These are phyloP conservation scores for Aspergillus cristatus DNA, from an alignment of 495 filamentous ascomycete genomes.

Conservation along the genomic window DNA sequence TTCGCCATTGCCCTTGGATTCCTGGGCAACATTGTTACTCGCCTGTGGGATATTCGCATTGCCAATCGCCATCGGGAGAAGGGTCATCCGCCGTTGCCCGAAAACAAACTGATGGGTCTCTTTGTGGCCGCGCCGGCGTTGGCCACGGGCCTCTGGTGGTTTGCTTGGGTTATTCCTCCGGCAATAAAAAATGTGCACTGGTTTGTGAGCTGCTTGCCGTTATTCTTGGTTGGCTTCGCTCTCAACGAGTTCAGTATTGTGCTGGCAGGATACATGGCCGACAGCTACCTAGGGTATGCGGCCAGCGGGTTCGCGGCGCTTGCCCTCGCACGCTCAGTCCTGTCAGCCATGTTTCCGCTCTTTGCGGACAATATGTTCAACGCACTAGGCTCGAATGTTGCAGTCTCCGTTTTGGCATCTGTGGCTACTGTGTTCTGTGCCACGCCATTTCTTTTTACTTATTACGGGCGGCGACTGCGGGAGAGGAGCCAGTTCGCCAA, in stretches of 20 bases:
- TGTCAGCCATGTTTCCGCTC: slow-evolving; percentile 38
- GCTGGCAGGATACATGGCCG: slow-evolving; percentile 43
- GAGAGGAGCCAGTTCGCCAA: slow-evolving; percentile 38
- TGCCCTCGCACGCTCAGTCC: slow-evolving; percentile 32
- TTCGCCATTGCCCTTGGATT: slow-evolving; percentile 37
- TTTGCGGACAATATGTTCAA: slow-evolving; percentile 37
- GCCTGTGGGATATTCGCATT: slow-evolving; percentile 32
- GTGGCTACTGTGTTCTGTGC: slow-evolving; percentile 37
- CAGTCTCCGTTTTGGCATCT: slow-evolving; percentile 33
- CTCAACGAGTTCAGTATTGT: slow-evolving; percentile 41
- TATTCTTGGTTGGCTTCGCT: slow-evolving; percentile 40
- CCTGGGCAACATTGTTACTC: slow-evolving; percentile 29
- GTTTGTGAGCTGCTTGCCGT: slow-evolving; percentile 31
- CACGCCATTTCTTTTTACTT: slow-evolving; percentile 33
- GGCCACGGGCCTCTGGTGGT: slow-evolving; percentile 40
- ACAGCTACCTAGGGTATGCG: slow-evolving; percentile 43
- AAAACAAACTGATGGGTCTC: slow-evolving; percentile 43
- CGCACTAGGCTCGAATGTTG: slow-evolving; percentile 33
- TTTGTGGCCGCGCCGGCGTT: slow-evolving; percentile 36
- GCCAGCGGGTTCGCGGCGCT: slow-evolving; percentile 43
- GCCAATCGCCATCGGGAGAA: slow-evolving; percentile 15
- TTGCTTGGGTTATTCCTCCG: slow-evolving; percentile 44
- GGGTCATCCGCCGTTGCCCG: slow-evolving; percentile 24
- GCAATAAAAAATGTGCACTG: slow-evolving; percentile 20
- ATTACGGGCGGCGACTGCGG: slow-evolving; percentile 33